phyloP scores from a whole-genome alignment of 495 filamentous ascomycete species.

The Penicillium arizonense region DNA sequence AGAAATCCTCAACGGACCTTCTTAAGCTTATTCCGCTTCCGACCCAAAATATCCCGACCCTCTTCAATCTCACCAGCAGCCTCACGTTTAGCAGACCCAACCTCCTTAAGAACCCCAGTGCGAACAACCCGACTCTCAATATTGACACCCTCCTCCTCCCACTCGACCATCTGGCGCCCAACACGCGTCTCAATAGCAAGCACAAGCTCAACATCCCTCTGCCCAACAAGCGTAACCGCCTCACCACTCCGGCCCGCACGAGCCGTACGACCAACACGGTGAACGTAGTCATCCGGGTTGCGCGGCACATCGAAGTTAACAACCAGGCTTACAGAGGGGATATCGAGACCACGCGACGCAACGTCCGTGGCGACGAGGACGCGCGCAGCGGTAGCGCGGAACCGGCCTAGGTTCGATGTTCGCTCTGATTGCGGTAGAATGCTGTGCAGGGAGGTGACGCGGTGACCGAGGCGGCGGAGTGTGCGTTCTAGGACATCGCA shows the following conservation, averaged over 20 bases:
- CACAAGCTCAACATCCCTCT: slow-evolving; percentile 84
- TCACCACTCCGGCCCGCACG: slow-evolving; percentile 82
- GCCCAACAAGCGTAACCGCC: slow-evolving; percentile 84
- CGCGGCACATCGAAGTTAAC: slow-evolving; percentile 94
- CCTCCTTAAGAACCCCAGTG: slow-evolving; percentile 74
- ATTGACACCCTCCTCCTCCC: slow-evolving; percentile 84
- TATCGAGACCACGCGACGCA: slow-evolving; percentile 92
- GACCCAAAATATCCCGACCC: slow-evolving; percentile 71
- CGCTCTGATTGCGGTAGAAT: slow-evolving; percentile 78
- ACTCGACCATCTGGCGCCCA: slow-evolving; percentile 76
- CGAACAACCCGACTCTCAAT: slow-evolving; percentile 81
- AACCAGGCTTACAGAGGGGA: slow-evolving; percentile 85
- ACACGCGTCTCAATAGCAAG: slow-evolving; percentile 84
- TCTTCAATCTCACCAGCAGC: slow-evolving; percentile 89
- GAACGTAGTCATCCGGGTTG: slow-evolving; percentile 96
- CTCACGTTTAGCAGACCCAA: slow-evolving; percentile 88
- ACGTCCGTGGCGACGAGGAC: slow-evolving; percentile 95
- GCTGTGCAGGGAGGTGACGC: slow-evolving; percentile 88
- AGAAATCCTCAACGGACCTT: slow-evolving; percentile 34
- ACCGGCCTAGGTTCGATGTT: slow-evolving; percentile 82
- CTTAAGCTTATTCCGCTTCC: slow-evolving; percentile 46
- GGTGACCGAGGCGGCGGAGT: slow-evolving; percentile 79
- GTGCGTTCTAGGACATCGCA: slow-evolving; percentile 85
- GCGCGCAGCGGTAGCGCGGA: slow-evolving; percentile 86
- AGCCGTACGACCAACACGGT: slow-evolving; percentile 92